Base-by-base conservation (phyloP, 202 grass and related monocot species). In the Hordeum pubiflorum region DNA sequence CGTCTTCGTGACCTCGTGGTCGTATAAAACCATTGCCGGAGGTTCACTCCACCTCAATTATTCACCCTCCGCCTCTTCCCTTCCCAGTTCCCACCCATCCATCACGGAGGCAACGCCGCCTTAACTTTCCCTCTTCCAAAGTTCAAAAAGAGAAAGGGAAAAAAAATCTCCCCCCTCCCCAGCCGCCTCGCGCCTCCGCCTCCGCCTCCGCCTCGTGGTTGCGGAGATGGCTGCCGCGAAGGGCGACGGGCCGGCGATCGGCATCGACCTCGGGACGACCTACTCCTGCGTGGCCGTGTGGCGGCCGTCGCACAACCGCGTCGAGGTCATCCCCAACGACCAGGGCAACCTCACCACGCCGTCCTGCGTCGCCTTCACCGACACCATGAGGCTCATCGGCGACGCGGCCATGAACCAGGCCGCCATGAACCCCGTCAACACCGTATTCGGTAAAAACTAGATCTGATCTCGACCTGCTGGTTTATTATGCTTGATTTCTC, bases 271-370 rank as follows among this genome's bases (percentile, higher is more conserved):
- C 0, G 94, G 94, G 0, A 97, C 94, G 61, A 93, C 91, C 13
- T 97, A 97, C 58, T 97, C 87, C 1, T 97, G 94, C 73, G 91
- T 93, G 38, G 91, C 89, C 29, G 91, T 91, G 6, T 97, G 93
- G 93, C 93, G 90, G 70, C 27, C 70, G 44, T 54, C 44, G 15
- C 75, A 87, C 79, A 91, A 77, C 65, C 84, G 75, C 13, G 91
- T 91, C 39, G 94, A 97, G 85, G 85, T 97, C 48, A 93, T 97
- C 85, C 44, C 91, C 67, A 97, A 97, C 71, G 94, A 91, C 72
- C 89, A 97, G 80, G 91, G 91, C 41, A 93, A 93, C 59, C 84
- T 81, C 64, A 91, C 68, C 69, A 72, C 69, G 6, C 41, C 69
- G 4, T 72, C 69, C 69, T 72, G 69, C 69, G 69, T 72, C 69